A percentile compares a stretch with the other conserved stretches of the same genome.
These are phyloP conservation scores for Venustampulla echinocandica DNA, from an alignment of 495 filamentous ascomycete species.

Conservation along the genomic window DNA sequence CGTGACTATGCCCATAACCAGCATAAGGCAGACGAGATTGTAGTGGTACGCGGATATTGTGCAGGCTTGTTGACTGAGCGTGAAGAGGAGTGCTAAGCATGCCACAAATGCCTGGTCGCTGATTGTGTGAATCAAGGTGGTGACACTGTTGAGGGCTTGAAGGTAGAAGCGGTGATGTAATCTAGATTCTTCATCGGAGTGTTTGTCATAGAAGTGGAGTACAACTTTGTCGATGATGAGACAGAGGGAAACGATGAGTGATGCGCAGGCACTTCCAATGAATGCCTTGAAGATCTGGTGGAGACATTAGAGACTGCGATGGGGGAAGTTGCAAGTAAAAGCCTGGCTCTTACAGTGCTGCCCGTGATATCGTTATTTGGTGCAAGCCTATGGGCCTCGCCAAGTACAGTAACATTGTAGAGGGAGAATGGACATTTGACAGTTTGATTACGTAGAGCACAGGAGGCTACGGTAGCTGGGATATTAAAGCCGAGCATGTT, in stretches of 20 bases:
- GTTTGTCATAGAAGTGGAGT: neutral
- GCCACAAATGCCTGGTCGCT: neutral
- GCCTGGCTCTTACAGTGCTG: neutral
- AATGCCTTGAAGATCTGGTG: neutral
- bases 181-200: neutral
- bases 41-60: neutral
- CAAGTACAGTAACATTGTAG: neutral
- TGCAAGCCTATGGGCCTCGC: neutral
- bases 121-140: neutral
- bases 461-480: neutral
- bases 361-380: neutral
- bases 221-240: neutral
- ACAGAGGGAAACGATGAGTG: neutral
- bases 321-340: neutral
- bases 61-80: neutral
- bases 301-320: neutral
- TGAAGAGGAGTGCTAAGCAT: neutral
- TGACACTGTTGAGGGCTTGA: neutral
- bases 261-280: neutral
- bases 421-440: neutral
- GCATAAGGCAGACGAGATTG: neutral
- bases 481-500: neutral
- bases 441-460: neutral
- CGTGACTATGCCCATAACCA: neutral
- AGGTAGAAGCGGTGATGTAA: neutral